Evolutionary conservation across 306 rosid genomes (phyloP).

Genomic region (Medicago truncatula): DNA sequence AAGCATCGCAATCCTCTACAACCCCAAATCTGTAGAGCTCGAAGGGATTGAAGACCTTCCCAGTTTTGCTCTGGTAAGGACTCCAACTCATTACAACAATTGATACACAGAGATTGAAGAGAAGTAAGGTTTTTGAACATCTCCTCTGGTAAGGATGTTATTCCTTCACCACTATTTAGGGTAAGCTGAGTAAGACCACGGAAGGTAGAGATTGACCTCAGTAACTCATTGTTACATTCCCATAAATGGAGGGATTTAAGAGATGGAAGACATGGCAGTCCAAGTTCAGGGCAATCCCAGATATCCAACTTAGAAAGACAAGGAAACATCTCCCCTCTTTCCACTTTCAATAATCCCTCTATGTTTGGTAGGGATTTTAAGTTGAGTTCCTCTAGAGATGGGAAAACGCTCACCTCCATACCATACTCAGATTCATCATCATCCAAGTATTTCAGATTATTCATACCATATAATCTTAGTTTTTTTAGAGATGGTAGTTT

Average conservation of each 20-base stretch:
- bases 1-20: background rate
- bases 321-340: background rate
- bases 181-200: background rate
- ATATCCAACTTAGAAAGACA: background rate
- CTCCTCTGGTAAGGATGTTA: background rate
- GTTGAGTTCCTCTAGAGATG: background rate
- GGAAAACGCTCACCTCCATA: background rate
- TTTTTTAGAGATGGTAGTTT: background rate
- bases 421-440: background rate
- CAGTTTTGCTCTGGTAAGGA: background rate
- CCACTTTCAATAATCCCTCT: background rate
- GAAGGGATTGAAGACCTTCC: background rate
- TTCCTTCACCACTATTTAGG: background rate
- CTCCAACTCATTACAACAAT: background rate
- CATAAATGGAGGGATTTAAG: fast-evolving
- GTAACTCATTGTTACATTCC: background rate
- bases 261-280: slow-evolving; percentile 12
- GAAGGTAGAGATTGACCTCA: background rate
- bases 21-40: fast-evolving
- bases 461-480: fast-evolving
- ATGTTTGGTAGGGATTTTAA: background rate
- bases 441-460: background rate
- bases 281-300: background rate
- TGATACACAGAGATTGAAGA: background rate
- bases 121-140: background rate